Conservation (phyloP, 176 grass and related monocot genomes). For the Musa troglodytarum region DNA sequence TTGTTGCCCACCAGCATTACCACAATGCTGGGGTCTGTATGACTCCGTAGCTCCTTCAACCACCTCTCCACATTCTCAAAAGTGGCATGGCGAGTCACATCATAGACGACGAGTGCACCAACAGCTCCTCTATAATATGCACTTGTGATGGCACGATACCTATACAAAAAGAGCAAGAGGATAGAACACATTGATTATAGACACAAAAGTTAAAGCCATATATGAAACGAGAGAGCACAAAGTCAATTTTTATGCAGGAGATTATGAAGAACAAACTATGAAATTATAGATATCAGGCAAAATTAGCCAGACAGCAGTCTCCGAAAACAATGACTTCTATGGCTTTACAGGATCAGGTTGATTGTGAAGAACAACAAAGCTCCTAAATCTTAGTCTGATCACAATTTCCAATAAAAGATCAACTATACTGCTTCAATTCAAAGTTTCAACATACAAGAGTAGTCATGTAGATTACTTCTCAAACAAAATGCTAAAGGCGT, state of each 20-base stretch:
- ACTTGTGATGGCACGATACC: constrained; percentile 1
- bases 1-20: background rate
- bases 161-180: background rate
- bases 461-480: background rate
- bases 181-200: too few species aligned
- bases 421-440: background rate
- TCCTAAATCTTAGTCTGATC: background rate
- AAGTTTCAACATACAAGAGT: background rate
- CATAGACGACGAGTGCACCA: background rate
- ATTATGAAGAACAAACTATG: too few species aligned
- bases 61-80: constrained; percentile 7
- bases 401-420: background rate
- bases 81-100: constrained; percentile 1
- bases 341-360: background rate
- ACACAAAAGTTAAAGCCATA: background rate
- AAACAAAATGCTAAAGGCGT: too few species aligned
- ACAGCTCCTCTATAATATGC: constrained; percentile 9
- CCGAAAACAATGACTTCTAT: background rate
- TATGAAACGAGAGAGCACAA: background rate
- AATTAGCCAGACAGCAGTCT: background rate
- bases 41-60: background rate
- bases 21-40: background rate
- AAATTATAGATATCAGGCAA: background rate
- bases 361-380: background rate
- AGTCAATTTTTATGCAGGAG: too few species aligned